Evolutionary conservation across 1,284 basidiomycete species (phyloP), one percentile per base, ranked within the genome.

Genomic region (Heliocybe sulcata): DNA sequence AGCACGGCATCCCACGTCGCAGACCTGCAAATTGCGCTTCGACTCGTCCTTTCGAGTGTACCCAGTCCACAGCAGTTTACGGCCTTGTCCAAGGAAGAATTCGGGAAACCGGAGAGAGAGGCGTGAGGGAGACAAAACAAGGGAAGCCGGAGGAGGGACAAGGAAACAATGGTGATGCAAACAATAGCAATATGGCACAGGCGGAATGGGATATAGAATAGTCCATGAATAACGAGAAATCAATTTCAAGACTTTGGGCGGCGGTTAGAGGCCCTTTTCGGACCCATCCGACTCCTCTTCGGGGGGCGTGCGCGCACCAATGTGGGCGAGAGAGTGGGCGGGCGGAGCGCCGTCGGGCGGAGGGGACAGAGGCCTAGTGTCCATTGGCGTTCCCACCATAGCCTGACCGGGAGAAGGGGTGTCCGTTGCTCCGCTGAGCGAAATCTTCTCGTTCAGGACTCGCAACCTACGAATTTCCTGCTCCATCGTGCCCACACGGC

Each of bases 381-480:
- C 80, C 55, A 73, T 66, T 59, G 74, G 65, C 38, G 38, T 42
- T 16, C 8, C 38, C 56, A 70, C 65, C 19, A 70, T 62, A 63
- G 59, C 68, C 64, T 74, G 69, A 52, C 73, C 70, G 50, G 84
- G 79, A 8, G 80, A 81, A 26, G 82, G 79, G 16, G 82, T 78
- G 57, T 76, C 76, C 58, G 72, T 64, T 27, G 61, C 64, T 25
- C 77, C 73, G 54, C 77, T 77, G 35, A 89, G 80, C 1, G 86
- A 84, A 27, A 90, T 88, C 70, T 88, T 87, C 74, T 90, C 87
- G 67, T 90, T 90, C 59, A 90, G 75, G 12, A 79, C 72, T 56
- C 86, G 81, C 48, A 90, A 77, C 56, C 87, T 73, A 50, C 76
- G 65, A 51, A 89, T 82, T 66, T 90, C 88, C 53, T 74, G 69